phyloP scores from a whole-genome alignment of 495 filamentous ascomycete species.

The Aspergillus avenaceus region DNA sequence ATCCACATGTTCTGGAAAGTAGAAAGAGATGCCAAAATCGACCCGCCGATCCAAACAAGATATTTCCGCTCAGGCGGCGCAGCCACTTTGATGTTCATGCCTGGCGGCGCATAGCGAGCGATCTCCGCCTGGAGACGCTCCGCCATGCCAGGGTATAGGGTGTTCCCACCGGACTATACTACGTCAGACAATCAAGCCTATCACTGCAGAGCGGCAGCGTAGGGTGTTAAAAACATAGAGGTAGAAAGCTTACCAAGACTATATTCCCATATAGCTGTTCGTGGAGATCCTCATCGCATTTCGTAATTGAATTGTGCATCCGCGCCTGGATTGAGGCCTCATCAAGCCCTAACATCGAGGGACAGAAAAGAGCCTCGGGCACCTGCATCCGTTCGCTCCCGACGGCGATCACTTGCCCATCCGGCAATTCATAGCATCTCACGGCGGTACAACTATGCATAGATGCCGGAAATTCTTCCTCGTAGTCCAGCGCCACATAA shows the following conservation, averaged over 20 bases:
- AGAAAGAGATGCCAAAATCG: conserved; percentile 90
- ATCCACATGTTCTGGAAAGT: conserved; percentile 99
- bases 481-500: conserved; percentile 99
- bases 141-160: conserved; percentile 99
- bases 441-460: conserved; percentile 96
- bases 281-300: conserved; percentile 99
- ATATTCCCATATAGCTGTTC: conserved; percentile 99
- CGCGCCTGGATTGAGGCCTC: conserved; percentile 98
- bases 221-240: no score
- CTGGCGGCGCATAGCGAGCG: conserved; percentile 95
- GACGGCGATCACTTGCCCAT: conserved; percentile 99
- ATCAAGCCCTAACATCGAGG: conserved; percentile 95
- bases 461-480: conserved; percentile 99
- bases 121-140: conserved; percentile 99
- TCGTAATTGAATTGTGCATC: conserved; percentile 99
- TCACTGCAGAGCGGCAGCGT: no score
- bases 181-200: neutral
- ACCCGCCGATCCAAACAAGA: conserved; percentile 93
- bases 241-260: conserved; percentile 78
- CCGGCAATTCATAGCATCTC: conserved; percentile 99
- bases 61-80: conserved; percentile 84
- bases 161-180: conserved; percentile 88
- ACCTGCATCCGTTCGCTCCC: conserved; percentile 99
- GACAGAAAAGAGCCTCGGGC: conserved; percentile 99
- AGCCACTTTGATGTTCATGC: conserved; percentile 81